A percentile compares a stretch with the other conserved stretches of the same genome.
Evolutionary conservation across 345 rosid species (phyloP).

Genomic region (Gossypium stocksii): DNA sequence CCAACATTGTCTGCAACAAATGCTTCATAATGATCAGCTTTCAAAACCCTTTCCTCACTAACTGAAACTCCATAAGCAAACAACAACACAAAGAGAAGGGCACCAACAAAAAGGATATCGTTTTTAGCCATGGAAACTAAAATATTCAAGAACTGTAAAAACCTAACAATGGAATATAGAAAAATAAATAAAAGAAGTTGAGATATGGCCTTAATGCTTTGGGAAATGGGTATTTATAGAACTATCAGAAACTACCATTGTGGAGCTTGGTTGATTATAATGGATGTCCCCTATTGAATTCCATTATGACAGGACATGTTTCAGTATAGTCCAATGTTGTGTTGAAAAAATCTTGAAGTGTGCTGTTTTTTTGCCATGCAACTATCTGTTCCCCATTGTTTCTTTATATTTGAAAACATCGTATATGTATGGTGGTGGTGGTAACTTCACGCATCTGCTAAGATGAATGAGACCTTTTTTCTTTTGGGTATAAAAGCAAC

Average conservation of each 20-base stretch:
- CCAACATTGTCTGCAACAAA: not conserved
- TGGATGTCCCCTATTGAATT: constrained; percentile 27
- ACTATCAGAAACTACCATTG: no score
- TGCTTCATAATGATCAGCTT: not conserved
- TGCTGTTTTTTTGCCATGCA: not conserved
- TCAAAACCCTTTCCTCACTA: constrained; percentile 23
- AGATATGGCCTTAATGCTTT: constrained; percentile 17
- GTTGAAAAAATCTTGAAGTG: not conserved
- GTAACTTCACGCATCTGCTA: constrained; percentile 1
- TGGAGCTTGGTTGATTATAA: constrained; percentile 12
- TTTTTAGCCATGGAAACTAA: constrained; percentile 18
- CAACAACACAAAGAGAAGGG: constrained; percentile 19
- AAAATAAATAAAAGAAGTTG: not conserved
- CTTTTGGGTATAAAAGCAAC: constrained; percentile 29
- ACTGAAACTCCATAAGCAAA: constrained; percentile 21
- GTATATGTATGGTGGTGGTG: not conserved
- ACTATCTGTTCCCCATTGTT: constrained; percentile 8
- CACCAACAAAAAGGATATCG: not conserved
- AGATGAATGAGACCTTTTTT: constrained; percentile 21
- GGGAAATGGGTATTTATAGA: constrained; percentile 31
- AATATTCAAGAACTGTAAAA: not conserved
- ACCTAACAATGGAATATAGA: not conserved
- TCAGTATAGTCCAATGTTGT: constrained; percentile 5
- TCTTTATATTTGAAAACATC: not conserved
- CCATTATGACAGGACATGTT: constrained; percentile 1